Evolutionary conservation across 768 basidiomycete species (phyloP).

Genomic region (Lentinula aciculospora): DNA sequence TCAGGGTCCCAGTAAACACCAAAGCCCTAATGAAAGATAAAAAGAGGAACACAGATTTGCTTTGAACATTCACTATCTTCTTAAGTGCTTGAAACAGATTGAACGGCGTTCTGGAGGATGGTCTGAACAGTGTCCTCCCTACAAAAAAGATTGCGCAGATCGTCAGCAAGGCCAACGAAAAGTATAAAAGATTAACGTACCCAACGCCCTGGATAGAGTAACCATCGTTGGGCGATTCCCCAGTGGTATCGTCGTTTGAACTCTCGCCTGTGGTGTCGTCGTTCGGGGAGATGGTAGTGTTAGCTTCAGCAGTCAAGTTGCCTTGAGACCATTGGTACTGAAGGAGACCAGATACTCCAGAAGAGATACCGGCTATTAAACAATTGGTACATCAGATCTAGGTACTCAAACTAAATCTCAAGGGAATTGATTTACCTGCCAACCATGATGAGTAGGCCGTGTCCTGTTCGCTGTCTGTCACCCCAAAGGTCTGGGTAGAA

Average conservation of each 20-base stretch:
- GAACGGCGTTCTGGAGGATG: conserved; percentile 23
- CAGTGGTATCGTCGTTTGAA: conserved; percentile 28
- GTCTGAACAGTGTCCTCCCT: conserved; percentile 26
- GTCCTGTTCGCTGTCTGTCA: conserved; percentile 47
- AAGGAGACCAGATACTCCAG: conserved; percentile 36
- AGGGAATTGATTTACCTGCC: conserved; percentile 26
- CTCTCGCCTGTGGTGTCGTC: conserved; percentile 26
- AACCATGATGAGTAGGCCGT: conserved; percentile 53
- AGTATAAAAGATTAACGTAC: conserved; percentile 20
- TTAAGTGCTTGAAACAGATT: conserved; percentile 28
- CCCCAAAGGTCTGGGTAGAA: conserved; percentile 34
- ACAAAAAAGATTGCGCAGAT: background rate
- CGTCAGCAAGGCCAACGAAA: background rate
- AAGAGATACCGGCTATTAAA: conserved; percentile 30
- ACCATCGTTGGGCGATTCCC: conserved; percentile 62
- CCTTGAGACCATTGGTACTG: conserved; percentile 59
- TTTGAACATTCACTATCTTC: background rate
- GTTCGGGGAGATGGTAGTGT: conserved; percentile 36
- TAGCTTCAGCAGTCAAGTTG: conserved; percentile 38
- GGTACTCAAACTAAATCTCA: background rate
- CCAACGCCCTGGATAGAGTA: conserved; percentile 39
- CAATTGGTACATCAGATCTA: conserved; percentile 3
- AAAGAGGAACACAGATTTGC: background rate
- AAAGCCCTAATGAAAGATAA: background rate
- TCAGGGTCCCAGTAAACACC: background rate